Conservation (phyloP, 1,284 basidiomycete species). For the Cutaneotrichosporon mucoides region DNA sequence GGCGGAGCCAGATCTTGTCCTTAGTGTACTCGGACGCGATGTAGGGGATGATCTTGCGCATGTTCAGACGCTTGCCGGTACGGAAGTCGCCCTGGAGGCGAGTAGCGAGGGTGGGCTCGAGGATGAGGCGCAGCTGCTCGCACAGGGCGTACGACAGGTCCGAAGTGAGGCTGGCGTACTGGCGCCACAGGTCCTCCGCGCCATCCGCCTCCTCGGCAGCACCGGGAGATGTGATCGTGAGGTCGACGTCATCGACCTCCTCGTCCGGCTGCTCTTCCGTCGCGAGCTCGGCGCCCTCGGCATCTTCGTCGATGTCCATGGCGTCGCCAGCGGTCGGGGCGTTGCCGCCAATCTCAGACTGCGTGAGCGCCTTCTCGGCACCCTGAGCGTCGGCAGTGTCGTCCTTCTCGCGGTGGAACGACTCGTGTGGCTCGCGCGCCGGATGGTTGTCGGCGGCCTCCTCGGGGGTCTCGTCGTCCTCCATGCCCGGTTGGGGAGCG, state of each 20-base stretch:
- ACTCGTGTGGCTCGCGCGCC: constrained; percentile 16
- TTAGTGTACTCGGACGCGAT: constrained; percentile 99
- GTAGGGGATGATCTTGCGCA: constrained; percentile 99
- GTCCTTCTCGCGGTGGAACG: constrained; percentile 19
- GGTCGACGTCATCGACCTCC: constrained; percentile 54
- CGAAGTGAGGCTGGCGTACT: constrained; percentile 84
- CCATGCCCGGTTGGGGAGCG: constrained; percentile 13
- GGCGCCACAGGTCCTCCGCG: constrained; percentile 78
- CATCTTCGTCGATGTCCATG: constrained; percentile 36
- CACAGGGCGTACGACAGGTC: constrained; percentile 87
- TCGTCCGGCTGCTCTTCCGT: constrained; percentile 29
- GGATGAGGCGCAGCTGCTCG: constrained; percentile 93
- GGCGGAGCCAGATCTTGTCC: constrained; percentile 97
- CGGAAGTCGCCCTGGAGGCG: constrained; percentile 96
- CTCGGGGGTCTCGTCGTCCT: constrained; percentile 20
- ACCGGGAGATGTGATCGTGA: constrained; percentile 55
- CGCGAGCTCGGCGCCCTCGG: constrained; percentile 40
- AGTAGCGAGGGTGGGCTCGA: constrained; percentile 92
- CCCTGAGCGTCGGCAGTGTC: constrained; percentile 19
- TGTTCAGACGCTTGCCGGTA: constrained; percentile 95
- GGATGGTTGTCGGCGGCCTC: constrained; percentile 6
- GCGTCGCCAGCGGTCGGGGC: constrained; percentile 26
- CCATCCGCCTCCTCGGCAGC: constrained; percentile 4
- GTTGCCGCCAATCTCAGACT: constrained; percentile 40
- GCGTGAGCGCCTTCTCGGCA: constrained; percentile 48